phyloP scores from a whole-genome alignment of 1,284 basidiomycete species.

The Pseudozyma flocculosa region DNA sequence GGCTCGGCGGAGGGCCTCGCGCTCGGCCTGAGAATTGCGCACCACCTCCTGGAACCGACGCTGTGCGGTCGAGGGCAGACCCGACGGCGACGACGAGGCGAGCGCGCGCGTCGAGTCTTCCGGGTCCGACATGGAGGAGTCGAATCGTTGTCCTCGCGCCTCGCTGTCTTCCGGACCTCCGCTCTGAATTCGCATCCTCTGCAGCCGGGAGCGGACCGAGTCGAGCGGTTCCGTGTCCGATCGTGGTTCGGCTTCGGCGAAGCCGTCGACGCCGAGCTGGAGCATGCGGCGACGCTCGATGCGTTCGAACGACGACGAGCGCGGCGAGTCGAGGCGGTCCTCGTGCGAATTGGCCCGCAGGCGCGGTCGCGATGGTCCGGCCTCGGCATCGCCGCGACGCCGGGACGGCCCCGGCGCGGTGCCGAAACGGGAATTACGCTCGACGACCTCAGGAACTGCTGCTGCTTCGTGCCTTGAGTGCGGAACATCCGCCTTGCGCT shows the following conservation, averaged over 20 bases:
- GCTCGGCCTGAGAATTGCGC: conserved; percentile 22
- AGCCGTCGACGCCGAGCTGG: background rate
- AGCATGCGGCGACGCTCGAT: background rate
- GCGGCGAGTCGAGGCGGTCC: background rate
- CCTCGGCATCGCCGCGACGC: no score
- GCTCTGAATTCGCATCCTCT: background rate
- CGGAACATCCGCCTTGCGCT: background rate
- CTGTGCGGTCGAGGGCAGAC: background rate
- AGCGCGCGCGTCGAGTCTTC: background rate
- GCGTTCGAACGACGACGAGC: background rate
- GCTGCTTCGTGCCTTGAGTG: background rate
- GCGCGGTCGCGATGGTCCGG: background rate
- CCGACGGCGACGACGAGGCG: no score
- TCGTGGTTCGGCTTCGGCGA: no score
- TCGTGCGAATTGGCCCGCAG: background rate
- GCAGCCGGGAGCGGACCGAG: background rate
- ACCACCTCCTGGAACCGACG: conserved; percentile 37
- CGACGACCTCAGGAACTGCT: no score
- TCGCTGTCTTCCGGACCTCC: no score
- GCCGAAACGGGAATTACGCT: no score
- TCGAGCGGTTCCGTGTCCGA: background rate
- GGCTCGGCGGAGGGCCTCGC: conserved; percentile 10
- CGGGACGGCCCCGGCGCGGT: no score
- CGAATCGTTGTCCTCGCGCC: no score
- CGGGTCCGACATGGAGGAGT: background rate